Evolutionary conservation across 768 basidiomycete species (phyloP).

Genomic region (Podaxis sp.): DNA sequence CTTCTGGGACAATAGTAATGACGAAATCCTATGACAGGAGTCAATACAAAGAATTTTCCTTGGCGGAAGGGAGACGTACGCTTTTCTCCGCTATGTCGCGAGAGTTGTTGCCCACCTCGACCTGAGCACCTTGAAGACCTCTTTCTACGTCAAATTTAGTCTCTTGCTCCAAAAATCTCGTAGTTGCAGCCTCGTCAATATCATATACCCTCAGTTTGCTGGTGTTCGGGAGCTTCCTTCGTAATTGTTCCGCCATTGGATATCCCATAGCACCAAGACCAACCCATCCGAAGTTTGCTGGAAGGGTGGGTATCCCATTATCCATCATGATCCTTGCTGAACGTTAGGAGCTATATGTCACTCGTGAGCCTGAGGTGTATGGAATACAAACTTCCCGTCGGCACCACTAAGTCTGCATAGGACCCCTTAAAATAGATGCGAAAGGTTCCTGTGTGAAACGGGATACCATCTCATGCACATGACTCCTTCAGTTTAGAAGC

Average conservation of each 20-base stretch:
- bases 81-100: slow-evolving; percentile 35
- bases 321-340: neutral
- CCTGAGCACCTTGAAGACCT: slow-evolving; percentile 4
- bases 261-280: slow-evolving; percentile 44
- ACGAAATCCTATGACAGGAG: slow-evolving; percentile 30
- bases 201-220: slow-evolving; percentile 33
- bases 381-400: too few species aligned
- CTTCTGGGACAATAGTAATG: slow-evolving; percentile 42
- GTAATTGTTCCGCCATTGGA: slow-evolving; percentile 39
- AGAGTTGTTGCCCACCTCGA: slow-evolving; percentile 24
- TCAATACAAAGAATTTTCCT: neutral
- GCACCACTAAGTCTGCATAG: too few species aligned
- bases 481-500: too few species aligned
- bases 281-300: slow-evolving; percentile 31
- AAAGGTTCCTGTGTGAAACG: too few species aligned
- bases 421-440: too few species aligned
- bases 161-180: slow-evolving; percentile 26
- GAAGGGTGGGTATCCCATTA: slow-evolving; percentile 16
- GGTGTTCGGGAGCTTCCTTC: slow-evolving; percentile 26
- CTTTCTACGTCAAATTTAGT: slow-evolving; percentile 8
- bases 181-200: slow-evolving; percentile 25
- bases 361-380: too few species aligned
- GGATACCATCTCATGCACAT: too few species aligned
- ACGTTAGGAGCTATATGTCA: neutral
- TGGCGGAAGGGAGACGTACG: slow-evolving; percentile 23